Evolutionary conservation across 192 early-diverging fungal genomes (phyloP).

Genomic region (Chytriomyces sp.): DNA sequence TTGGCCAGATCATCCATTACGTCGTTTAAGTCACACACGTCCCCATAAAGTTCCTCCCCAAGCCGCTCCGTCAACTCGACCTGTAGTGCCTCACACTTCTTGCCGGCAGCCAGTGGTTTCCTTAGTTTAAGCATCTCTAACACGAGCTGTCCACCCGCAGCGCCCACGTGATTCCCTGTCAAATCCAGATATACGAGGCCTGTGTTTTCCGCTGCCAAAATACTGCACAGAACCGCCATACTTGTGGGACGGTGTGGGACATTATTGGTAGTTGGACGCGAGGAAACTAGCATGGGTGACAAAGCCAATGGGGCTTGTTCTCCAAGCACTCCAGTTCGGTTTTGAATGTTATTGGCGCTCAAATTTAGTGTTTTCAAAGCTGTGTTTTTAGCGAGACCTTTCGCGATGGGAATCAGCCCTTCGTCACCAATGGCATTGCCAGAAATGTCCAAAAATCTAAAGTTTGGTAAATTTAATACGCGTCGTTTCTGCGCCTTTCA

Average conservation of each 20-base stretch:
- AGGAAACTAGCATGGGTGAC: background rate
- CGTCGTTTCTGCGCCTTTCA: background rate
- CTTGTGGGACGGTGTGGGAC: slow-evolving; percentile 13
- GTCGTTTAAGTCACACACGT: slow-evolving; percentile 45
- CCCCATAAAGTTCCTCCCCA: slow-evolving; percentile 44
- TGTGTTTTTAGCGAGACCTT: slow-evolving; percentile 36
- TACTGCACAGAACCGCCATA: slow-evolving; percentile 30
- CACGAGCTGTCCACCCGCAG: slow-evolving; percentile 30
- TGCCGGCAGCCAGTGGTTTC: slow-evolving; percentile 27
- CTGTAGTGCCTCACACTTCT: slow-evolving; percentile 35
- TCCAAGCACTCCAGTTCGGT: no score
- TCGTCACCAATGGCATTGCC: slow-evolving; percentile 40
- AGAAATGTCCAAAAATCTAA: slow-evolving; percentile 37
- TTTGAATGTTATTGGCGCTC: slow-evolving; percentile 43
- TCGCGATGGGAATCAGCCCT: slow-evolving; percentile 34
- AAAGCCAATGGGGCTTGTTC: background rate
- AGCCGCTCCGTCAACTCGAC: slow-evolving; percentile 42
- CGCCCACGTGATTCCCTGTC: slow-evolving; percentile 42
- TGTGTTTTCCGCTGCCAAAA: slow-evolving; percentile 30
- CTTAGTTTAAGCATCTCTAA: slow-evolving; percentile 44
- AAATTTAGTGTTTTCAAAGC: slow-evolving; percentile 36
- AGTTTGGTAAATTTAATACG: background rate
- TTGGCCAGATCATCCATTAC: slow-evolving; percentile 36
- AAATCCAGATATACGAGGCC: slow-evolving; percentile 38
- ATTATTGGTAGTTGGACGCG: background rate